These are phyloP conservation scores for Kazachstania psychrophila DNA, from an alignment of 805 yeast genomes.

Conservation along the genomic window DNA sequence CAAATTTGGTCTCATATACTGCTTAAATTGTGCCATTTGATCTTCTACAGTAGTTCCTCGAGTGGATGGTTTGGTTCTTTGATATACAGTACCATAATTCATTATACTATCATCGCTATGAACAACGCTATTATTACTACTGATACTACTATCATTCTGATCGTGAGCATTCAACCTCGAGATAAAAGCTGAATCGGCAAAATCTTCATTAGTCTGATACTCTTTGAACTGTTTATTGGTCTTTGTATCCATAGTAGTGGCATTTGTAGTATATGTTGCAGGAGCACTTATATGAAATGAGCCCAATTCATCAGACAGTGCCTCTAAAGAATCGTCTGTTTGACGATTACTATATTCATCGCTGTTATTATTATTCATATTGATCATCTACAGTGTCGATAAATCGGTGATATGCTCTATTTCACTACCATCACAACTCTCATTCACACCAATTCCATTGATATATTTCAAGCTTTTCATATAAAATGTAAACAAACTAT, in stretches of 20 bases:
- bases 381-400: neutral
- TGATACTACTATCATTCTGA: neutral
- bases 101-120: slow-evolving; percentile 1
- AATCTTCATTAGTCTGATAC: slow-evolving; percentile 2
- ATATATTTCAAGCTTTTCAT: too few species aligned
- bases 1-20: slow-evolving; percentile 4
- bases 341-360: too few species aligned
- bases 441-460: too few species aligned
- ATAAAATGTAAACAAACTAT: neutral
- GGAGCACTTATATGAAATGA: slow-evolving; percentile 5
- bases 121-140: too few species aligned
- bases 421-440: too few species aligned
- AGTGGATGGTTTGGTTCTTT: slow-evolving; percentile 7
- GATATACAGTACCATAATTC: slow-evolving; percentile 8
- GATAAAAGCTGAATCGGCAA: slow-evolving; percentile 2
- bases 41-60: slow-evolving; percentile 5
- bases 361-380: neutral
- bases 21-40: slow-evolving; percentile 5
- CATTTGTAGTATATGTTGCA: slow-evolving; percentile 4
- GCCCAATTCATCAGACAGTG: slow-evolving; percentile 2
- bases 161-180: slow-evolving; percentile 3
- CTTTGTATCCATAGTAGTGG: slow-evolving; percentile 3
- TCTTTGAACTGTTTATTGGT: neutral
- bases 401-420: too few species aligned
- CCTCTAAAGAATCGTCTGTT: neutral